Evolutionary conservation across 2,329 filamentous ascomycete species (phyloP).

Genomic region (Exophiala xenobiotica): DNA sequence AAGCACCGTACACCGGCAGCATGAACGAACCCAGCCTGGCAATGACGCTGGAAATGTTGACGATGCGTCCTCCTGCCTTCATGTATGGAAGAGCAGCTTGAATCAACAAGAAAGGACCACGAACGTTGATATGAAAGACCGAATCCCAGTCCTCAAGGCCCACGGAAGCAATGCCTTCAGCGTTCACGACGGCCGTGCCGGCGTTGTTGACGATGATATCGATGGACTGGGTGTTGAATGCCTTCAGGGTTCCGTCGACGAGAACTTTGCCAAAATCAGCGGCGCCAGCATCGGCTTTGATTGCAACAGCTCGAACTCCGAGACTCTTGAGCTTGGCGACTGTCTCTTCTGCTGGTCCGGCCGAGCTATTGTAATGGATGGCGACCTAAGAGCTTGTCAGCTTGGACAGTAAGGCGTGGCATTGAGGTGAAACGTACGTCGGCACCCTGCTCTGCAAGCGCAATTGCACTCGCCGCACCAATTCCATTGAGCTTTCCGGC

Average conservation of each 20-base stretch:
- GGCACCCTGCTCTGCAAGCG: constrained; percentile 23
- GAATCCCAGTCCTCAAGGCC: constrained; percentile 46
- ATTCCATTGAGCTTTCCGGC: constrained; percentile 33
- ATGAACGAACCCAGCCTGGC: constrained; percentile 22
- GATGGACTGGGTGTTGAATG: constrained; percentile 21
- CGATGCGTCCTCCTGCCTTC: constrained; percentile 47
- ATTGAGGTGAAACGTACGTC: constrained; percentile 8
- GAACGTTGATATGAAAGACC: constrained; percentile 55
- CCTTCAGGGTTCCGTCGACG: constrained; percentile 20
- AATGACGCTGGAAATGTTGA: constrained; percentile 41
- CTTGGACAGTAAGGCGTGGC: neutral
- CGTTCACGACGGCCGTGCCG: constrained; percentile 14
- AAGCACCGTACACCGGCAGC: constrained; percentile 49
- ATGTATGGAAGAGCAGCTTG: constrained; percentile 56
- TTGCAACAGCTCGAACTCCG: constrained; percentile 18
- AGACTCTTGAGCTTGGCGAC: constrained; percentile 28
- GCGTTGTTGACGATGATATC: constrained; percentile 30
- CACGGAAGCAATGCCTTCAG: constrained; percentile 17
- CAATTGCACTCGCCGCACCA: constrained; percentile 22
- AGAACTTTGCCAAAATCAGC: constrained; percentile 18
- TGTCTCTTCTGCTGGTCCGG: constrained; percentile 28
- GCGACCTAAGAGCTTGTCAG: constrained; percentile 33
- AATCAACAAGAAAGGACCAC: constrained; percentile 55
- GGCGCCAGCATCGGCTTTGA: constrained; percentile 18
- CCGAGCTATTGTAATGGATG: constrained; percentile 34